Evolutionary conservation across 164 flowering plant species (phyloP).

Genomic region (Vitis amurensis): DNA sequence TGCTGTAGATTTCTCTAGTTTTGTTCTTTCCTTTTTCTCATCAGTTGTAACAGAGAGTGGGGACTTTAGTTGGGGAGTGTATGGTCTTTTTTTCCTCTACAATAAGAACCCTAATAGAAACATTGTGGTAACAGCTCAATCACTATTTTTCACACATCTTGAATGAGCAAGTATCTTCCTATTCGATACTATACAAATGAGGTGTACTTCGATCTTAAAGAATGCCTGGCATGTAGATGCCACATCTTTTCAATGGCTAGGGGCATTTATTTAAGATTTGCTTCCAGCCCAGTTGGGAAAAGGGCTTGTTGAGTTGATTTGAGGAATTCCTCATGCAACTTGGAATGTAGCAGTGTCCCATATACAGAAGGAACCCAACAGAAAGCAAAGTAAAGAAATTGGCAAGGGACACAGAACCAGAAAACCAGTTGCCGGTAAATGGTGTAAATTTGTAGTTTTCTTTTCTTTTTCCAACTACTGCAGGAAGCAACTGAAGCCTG

Average conservation of each 20-base stretch:
- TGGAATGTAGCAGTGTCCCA: too few species aligned
- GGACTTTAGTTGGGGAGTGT: not conserved
- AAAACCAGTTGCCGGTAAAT: too few species aligned
- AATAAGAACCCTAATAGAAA: conserved; percentile 4
- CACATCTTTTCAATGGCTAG: not conserved
- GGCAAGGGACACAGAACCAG: too few species aligned
- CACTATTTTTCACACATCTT: not conserved
- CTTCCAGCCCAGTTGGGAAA: not conserved
- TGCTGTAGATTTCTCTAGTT: conserved; percentile 25
- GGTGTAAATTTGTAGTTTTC: too few species aligned
- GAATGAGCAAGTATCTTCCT: not conserved
- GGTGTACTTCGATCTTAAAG: not conserved
- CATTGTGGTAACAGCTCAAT: not conserved
- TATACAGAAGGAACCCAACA: too few species aligned
- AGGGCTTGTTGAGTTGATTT: too few species aligned
- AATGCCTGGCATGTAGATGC: not conserved
- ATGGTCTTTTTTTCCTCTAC: conserved; percentile 3
- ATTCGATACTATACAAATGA: not conserved
- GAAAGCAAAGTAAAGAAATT: too few species aligned
- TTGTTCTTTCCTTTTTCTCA: not conserved
- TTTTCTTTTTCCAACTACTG: too few species aligned
- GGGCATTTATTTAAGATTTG: not conserved
- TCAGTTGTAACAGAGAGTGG: not conserved
- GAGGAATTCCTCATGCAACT: too few species aligned
- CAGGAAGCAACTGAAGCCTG: too few species aligned